Conservation (phyloP, 768 basidiomycete genomes). For the Lactarius vividus region DNA sequence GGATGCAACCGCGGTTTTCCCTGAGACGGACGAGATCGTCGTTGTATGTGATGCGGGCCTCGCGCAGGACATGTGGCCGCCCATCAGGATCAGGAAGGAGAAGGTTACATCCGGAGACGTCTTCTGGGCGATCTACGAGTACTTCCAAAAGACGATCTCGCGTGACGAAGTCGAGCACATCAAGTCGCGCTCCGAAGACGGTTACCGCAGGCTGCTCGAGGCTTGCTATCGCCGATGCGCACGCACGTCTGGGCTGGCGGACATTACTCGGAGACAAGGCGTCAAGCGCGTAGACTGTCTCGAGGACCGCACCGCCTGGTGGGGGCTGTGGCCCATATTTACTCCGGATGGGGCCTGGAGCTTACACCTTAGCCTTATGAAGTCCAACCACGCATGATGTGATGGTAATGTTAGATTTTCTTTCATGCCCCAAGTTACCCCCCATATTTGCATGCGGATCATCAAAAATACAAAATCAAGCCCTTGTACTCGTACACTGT, state of each 20-base stretch:
- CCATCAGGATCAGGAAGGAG: slow-evolving; percentile 18
- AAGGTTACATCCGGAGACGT: slow-evolving; percentile 21
- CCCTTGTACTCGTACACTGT: background rate
- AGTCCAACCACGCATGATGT: slow-evolving; percentile 13
- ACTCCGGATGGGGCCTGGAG: slow-evolving; percentile 19
- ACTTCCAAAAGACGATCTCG: slow-evolving; percentile 20
- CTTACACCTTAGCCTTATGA: slow-evolving; percentile 16
- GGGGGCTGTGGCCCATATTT: slow-evolving; percentile 19
- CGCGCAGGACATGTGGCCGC: slow-evolving; percentile 16
- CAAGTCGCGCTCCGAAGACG: slow-evolving; percentile 7
- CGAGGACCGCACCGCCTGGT: slow-evolving; percentile 16
- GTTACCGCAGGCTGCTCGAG: slow-evolving; percentile 9
- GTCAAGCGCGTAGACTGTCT: slow-evolving; percentile 26
- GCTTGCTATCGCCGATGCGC: slow-evolving; percentile 19
- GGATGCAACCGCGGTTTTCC: slow-evolving; percentile 19
- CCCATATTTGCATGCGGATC: background rate
- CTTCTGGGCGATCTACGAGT: slow-evolving; percentile 26
- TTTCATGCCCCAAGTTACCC: background rate
- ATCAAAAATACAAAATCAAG: background rate
- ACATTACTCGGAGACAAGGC: slow-evolving; percentile 22
- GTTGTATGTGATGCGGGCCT: slow-evolving; percentile 15
- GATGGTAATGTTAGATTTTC: background rate
- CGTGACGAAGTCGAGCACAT: slow-evolving; percentile 14
- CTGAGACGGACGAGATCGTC: slow-evolving; percentile 14
- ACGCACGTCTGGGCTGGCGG: slow-evolving; percentile 15